phyloP scores from a whole-genome alignment of 208 protist species.

The Leishmania tropica region DNA sequence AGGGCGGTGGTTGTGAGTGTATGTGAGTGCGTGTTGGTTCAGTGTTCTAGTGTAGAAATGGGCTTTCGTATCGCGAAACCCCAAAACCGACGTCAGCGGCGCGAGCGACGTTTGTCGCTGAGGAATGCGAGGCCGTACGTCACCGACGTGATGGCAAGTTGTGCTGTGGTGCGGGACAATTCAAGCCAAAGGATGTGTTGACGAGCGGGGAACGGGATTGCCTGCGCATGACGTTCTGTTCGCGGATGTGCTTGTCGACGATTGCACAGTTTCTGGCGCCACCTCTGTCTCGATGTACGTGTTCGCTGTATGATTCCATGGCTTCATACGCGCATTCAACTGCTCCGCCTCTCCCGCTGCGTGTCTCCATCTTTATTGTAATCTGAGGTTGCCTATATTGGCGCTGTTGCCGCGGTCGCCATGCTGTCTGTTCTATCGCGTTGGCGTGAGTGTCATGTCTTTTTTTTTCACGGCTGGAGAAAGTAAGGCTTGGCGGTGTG shows the following conservation, averaged over 20 bases:
- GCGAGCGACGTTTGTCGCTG: background rate
- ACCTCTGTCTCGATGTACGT: background rate
- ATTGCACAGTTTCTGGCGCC: background rate
- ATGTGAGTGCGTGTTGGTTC: background rate
- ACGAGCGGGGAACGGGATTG: background rate
- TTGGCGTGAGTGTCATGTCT: too few relatives aligned
- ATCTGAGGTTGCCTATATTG: background rate
- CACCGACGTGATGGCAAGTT: background rate
- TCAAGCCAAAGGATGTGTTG: background rate
- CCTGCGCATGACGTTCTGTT: background rate
- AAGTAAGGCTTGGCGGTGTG: background rate
- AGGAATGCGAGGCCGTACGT: background rate
- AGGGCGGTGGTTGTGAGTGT: background rate
- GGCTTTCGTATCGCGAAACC: background rate
- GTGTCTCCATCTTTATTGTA: background rate
- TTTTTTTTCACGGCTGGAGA: background rate
- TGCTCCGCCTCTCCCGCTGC: background rate
- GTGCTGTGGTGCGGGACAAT: background rate
- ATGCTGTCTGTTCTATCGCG: background rate
- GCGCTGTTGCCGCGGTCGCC: too few relatives aligned
- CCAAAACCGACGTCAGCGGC: too few relatives aligned
- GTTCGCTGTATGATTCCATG: background rate
- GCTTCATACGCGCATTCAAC: background rate
- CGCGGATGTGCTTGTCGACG: too few relatives aligned
- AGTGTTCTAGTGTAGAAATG: slow-evolving; percentile 4